Conservation (phyloP, 2,329 filamentous ascomycete genomes). For the Penicillium sp. region DNA sequence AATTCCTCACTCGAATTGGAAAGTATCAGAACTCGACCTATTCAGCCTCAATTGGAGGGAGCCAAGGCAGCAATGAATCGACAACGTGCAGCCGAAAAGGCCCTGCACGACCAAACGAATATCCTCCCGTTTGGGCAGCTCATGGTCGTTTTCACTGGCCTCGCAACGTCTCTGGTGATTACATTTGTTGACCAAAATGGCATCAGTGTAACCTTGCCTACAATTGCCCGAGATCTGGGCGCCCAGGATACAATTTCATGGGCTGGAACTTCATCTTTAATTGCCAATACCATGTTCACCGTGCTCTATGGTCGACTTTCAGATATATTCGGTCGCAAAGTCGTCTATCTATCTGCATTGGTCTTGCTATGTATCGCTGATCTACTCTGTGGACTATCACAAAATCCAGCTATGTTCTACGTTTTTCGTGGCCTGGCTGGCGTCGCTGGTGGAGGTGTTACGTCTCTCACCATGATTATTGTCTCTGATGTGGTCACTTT, state of each 20-base stretch:
- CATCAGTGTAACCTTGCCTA: conserved; percentile 56
- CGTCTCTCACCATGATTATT: conserved; percentile 62
- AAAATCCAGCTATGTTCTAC: conserved; percentile 61
- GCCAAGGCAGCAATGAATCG: conserved; percentile 29
- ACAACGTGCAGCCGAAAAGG: conserved; percentile 45
- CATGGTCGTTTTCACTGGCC: conserved; percentile 51
- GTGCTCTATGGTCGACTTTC: conserved; percentile 65
- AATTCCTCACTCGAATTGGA: background rate
- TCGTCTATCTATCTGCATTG: conserved; percentile 57
- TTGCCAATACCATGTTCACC: conserved; percentile 66
- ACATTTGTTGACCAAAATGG: conserved; percentile 61
- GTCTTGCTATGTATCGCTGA: conserved; percentile 58
- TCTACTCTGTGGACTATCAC: conserved; percentile 60
- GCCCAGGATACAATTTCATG: conserved; percentile 60
- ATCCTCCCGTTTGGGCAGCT: conserved; percentile 54
- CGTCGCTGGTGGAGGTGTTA: conserved; percentile 63
- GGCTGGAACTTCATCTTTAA: conserved; percentile 69
- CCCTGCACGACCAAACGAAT: conserved; percentile 59
- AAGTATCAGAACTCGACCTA: background rate
- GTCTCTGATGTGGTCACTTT: conserved; percentile 62
- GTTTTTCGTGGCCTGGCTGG: conserved; percentile 62
- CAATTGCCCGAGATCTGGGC: conserved; percentile 52
- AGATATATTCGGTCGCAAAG: conserved; percentile 63
- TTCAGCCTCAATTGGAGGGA: background rate
- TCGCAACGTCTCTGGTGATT: conserved; percentile 57